Base-by-base conservation (phyloP, 176 grass and related monocot genomes). In the Ananas comosus region DNA sequence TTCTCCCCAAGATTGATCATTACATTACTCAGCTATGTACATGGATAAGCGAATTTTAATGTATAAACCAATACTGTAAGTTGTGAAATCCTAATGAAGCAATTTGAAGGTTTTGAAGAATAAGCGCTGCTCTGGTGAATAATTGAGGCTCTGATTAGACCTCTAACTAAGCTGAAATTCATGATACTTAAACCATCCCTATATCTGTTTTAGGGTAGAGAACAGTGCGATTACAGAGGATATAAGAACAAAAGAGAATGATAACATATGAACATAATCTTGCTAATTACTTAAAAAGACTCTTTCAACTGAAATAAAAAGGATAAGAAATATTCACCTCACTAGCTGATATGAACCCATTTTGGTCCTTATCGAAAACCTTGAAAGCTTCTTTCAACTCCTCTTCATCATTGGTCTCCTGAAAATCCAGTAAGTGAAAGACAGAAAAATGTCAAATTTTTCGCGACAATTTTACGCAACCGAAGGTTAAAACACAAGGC, bases 321-420 rank as follows among this genome's bases (percentile, higher is more conserved):
- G 1, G 17, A 22, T n/a, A 61, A 18, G 16, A 78, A 29, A 78
- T 51, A 29, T 78, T 14, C 17, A 83, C 91, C 91, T 96, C 91
- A 49, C 13, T 50, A 49, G 77, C 79, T 64, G 91, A 96, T 70
- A 96, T 96, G 4, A 91, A 91, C 12, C 87, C 91, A 51, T 96
- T 88, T n/a, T 71, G 68, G 27, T 96, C 91, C 69, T 79, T 88
- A 65, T 96, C 91, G 11, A 96, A 88, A 51, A 96, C 82, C 48
- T 85, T 73, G 9, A 96, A 96, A 47, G 91, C 87, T 85, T 91
- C 87, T 64, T 79, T 91, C 16, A 96, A 78, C 68, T 88, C 91
- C 50, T 96, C 91, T 2, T 96, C 87, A 0, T 42, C 79, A 49
- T 91, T 82, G 0, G 76, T 70, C 13, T 91, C 87, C 91, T 96